phyloP scores from a whole-genome alignment of 2,329 filamentous ascomycete species.

The Aspergillus fijiensis region DNA sequence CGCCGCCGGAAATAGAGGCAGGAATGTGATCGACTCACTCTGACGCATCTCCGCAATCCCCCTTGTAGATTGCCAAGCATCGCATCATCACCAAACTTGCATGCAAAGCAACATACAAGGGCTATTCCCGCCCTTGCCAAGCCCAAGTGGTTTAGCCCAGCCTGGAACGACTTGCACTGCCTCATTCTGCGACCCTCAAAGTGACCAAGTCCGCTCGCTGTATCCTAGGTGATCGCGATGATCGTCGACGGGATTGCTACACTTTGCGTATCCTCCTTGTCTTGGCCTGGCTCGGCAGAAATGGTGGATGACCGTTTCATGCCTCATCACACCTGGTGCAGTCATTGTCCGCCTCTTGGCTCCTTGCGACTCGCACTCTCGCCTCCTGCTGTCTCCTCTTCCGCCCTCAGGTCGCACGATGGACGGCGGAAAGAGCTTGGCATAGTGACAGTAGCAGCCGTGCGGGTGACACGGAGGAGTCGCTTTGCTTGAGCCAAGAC shows the following conservation, averaged over 20 bases:
- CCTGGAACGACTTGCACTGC: background rate
- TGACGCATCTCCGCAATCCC: background rate
- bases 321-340: background rate
- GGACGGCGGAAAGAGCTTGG: background rate
- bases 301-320: background rate
- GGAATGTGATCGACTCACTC: background rate
- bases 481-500: background rate
- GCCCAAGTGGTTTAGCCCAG: background rate
- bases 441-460: background rate
- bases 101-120: background rate
- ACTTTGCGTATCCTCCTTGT: slow-evolving; percentile 5
- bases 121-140: background rate
- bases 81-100: slow-evolving; percentile 10
- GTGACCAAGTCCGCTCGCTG: background rate
- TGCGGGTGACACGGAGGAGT: background rate
- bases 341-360: background rate
- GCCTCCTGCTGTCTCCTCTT: background rate
- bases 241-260: background rate
- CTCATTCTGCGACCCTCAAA: background rate
- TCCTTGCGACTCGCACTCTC: background rate
- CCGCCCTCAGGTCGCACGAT: background rate
- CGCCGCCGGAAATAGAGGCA: background rate
- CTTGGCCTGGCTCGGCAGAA: slow-evolving; percentile 7
- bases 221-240: background rate
- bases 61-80: slow-evolving; percentile 11